Base-by-base conservation (phyloP, 176 grass and related monocot species). In the Aechmea fasciata region DNA sequence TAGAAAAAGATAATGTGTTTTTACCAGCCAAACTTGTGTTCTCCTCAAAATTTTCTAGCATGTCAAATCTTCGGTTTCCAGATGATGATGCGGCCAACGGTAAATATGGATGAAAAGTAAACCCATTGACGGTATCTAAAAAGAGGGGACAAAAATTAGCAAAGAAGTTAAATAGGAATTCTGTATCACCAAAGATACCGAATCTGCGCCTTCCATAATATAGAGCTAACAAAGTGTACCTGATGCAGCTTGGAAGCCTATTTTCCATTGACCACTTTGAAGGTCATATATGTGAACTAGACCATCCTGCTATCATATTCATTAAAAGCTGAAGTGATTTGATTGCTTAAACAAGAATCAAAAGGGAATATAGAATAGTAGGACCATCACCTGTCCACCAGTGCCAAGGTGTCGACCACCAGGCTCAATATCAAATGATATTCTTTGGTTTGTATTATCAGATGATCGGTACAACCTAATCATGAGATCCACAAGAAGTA, bases 401-500 rank as follows among this genome's bases (percentile, higher is more conserved):
- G 89, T 90, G 48, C 73, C 89, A 79, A 97, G 82, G 78, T 97
- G 86, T 69, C 78, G 92, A 20, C 93, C 93, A 33, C 81, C 92
- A 52, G 93, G 93, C 25, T 97, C 93, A 41, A 97, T 97, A 81
- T 92, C 93, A 85, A 97, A 97, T 69, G 91, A 80, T 85, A 97
- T 87, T 81, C 81, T 85, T 59, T 97, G 93, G 71, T 97, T 92
- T 62, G 93, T 97, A 77, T 85, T 73, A 65, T 97, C 89, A 76
- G 86, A 79, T 49, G 81, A 85, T 89, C 89, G 83, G 69, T 97
- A 97, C 76, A 97, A 57, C 84, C 89, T 92, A 75, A 72, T 81
- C 18, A 73, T 63, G 49, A 57, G 53, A 71, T 68, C 52, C 11
- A 66, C 54, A 11, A 48, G 9, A 75, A n/a, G 59, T 19, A 18